These are phyloP conservation scores for Calcarisporium arbuscula DNA, from an alignment of 2,329 filamentous ascomycete species.

Conservation along the genomic window DNA sequence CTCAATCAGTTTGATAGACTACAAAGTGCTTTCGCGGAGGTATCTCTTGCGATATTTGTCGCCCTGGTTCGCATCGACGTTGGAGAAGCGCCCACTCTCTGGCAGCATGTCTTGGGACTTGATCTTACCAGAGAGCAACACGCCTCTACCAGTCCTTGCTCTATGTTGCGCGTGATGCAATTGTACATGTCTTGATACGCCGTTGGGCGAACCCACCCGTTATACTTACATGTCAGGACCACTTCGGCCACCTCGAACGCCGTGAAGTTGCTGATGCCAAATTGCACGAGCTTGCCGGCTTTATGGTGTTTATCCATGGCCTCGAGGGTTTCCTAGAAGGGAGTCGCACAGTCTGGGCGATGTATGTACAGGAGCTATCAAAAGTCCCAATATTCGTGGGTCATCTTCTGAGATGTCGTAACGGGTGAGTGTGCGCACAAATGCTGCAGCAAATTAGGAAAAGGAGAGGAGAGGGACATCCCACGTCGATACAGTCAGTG, in stretches of 20 bases:
- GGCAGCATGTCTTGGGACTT: constrained; percentile 59
- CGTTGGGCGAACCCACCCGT: constrained; percentile 75
- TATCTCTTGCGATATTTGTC: constrained; percentile 60
- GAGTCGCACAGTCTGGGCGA: constrained; percentile 51
- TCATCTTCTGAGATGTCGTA: neutral
- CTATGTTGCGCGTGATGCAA: constrained; percentile 68
- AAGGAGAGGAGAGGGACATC: constrained; percentile 15
- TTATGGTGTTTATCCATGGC: constrained; percentile 77
- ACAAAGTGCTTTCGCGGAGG: constrained; percentile 58
- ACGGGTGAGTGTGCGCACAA: too few relatives aligned
- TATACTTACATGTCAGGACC: constrained; percentile 69
- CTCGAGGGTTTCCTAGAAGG: constrained; percentile 73
- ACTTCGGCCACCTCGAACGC: constrained; percentile 86
- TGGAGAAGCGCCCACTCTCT: constrained; percentile 63
- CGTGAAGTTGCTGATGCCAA: constrained; percentile 80
- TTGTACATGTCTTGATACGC: constrained; percentile 91
- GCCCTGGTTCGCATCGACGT: constrained; percentile 45
- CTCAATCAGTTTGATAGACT: constrained; percentile 64
- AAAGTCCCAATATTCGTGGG: neutral
- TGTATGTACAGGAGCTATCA: constrained; percentile 33
- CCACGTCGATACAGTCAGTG: constrained; percentile 64
- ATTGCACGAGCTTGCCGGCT: constrained; percentile 73
- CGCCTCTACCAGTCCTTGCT: constrained; percentile 66
- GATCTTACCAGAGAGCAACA: constrained; percentile 77
- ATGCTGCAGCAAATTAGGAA: neutral